Evolutionary conservation across 1,284 basidiomycete genomes (phyloP), one percentile per base, ranked within the genome.

Genomic region (Heterobasidion occidentale): DNA sequence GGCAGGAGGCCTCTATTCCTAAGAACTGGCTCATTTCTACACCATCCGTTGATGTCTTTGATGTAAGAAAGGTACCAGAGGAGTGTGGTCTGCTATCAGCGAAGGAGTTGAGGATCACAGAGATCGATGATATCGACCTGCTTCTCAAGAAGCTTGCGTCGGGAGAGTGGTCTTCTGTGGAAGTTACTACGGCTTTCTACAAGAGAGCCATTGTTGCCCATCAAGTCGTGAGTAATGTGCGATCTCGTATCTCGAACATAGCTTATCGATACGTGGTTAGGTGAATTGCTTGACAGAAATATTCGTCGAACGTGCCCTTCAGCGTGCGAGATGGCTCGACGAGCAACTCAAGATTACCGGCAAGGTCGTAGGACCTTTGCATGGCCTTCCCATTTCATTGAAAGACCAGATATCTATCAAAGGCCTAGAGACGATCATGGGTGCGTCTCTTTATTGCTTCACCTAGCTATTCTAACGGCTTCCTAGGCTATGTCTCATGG

Each of bases 171-270:
- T 77, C 83, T 2, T 77, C 86, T 9, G 74, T 85, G 1, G 79
- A 84, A 54, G 88, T 90, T 36, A 83, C 84, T 0, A 84, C 77
- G 4, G 87, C 90, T 0, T 92, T 88, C 68, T 83, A 82, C 67
- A 92, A 93, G 72, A 77, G 90, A 19, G 88, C 91, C 0, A 77
- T 89, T 51, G 71, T 93, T 52, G 90, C 92, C 0, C 91, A 93
- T 58, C 92, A 93, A 66, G 69, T 91, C 12, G 91, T 91, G 59
- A 66, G 85, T 73, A 45, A 17, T 8, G 42, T 45, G 42, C 4
- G 27, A 27, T 27, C 27, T 6, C 27, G 27, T 27, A 27, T 6
- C 27, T 27, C 27, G 27, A 27, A 27, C 27, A 27, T 17, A 45
- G 14, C 7, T 14, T 45, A 45, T 45, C 17, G 42, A 45, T 45